Conservation (phyloP, 441 rosid species). For the Syzygium syzygioides region DNA sequence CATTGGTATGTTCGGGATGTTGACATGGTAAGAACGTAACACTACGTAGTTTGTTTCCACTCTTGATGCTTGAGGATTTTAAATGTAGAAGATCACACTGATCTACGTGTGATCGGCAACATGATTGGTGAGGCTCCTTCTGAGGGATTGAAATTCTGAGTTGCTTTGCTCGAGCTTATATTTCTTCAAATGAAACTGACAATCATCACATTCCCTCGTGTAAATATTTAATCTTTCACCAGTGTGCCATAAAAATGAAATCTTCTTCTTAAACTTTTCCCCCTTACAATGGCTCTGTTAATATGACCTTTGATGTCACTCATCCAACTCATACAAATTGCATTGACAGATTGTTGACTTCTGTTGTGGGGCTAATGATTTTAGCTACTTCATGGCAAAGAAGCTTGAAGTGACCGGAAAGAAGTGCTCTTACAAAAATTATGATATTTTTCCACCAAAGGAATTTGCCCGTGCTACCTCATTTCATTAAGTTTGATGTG, state of each 20-base stretch:
- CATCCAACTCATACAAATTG: constrained; percentile 2
- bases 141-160: too few relatives aligned
- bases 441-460: constrained; percentile 70
- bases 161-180: too few relatives aligned
- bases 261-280: background rate
- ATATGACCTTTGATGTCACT: background rate
- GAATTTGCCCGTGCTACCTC: constrained; percentile 8
- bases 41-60: background rate
- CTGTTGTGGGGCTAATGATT: constrained; percentile 94
- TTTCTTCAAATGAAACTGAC: too few relatives aligned
- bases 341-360: constrained; percentile 75
- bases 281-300: background rate
- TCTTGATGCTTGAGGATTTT: background rate
- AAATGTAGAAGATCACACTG: background rate
- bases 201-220: too few relatives aligned
- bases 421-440: constrained; percentile 74
- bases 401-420: constrained; percentile 83
- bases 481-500: background rate
- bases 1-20: constrained; percentile 80
- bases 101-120: too few relatives aligned
- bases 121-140: too few relatives aligned
- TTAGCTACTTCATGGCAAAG: constrained; percentile 64
- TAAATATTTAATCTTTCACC: too few relatives aligned
- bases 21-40: constrained; percentile 60
- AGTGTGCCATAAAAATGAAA: too few relatives aligned